Conservation (phyloP, 225 moss, liverwort and hornwort genomes). For the Sphagnum tenellum region DNA sequence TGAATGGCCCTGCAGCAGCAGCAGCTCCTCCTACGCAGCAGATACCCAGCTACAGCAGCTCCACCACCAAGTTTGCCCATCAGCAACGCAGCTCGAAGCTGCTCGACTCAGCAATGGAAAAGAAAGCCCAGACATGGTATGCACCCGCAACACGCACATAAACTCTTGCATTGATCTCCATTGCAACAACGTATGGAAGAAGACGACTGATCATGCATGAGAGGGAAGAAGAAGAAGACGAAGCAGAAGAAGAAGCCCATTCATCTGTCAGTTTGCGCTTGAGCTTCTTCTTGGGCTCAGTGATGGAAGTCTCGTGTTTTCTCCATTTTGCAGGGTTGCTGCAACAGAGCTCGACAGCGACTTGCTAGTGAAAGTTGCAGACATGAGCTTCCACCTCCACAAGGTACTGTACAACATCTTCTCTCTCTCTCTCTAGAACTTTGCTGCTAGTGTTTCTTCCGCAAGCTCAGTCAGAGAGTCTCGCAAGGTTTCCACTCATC, state of each 20-base stretch:
- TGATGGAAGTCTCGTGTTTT: background rate
- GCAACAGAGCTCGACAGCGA: constrained; percentile 65
- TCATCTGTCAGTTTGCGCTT: background rate
- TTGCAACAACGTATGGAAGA: background rate
- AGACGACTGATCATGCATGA: no score
- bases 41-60: constrained; percentile 14
- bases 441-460: background rate
- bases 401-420: constrained; percentile 38
- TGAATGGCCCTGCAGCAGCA: constrained; percentile 4
- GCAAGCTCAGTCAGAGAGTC: background rate
- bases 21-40: constrained; percentile 12
- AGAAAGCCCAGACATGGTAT: constrained; percentile 43
- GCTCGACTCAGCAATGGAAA: constrained; percentile 7
- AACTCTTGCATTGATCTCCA: background rate
- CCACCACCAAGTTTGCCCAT: constrained; percentile 5
- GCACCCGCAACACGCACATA: background rate
- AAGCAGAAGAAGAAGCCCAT: background rate
- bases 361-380: constrained; percentile 72
- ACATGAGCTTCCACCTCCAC: constrained; percentile 88
- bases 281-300: background rate
- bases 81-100: no score
- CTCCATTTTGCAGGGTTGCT: constrained; percentile 32
- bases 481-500: background rate
- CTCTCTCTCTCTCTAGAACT: background rate
- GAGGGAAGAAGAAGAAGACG: no score